Base-by-base conservation (phyloP, 2,329 filamentous ascomycete species). In the Phoma sp. region DNA sequence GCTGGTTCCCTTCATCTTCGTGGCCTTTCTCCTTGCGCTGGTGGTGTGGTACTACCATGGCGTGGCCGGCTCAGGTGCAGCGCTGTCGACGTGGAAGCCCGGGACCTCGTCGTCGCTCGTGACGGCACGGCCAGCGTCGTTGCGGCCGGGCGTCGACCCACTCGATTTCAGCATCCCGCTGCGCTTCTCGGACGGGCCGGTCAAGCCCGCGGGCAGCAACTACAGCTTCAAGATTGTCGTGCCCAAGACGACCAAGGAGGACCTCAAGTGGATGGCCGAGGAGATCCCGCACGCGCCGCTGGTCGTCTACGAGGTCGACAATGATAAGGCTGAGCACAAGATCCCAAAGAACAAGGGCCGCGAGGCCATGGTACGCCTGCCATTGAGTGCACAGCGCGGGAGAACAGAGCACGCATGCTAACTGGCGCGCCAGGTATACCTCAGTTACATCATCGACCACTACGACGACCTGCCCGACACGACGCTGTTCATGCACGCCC, bases 401-500 rank as follows among this genome's bases (percentile, higher is more conserved):
- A 55, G 7, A 32, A 7, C 22, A 29, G 27, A 29, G 27, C 6
- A 29, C 9, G 27, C 9, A 49, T 30, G 53, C 55, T 63, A 46
- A 61, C 30, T 6, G 6, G 23, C 7, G 14, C 44, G 32, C 36
- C 51, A 74, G 71, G 70, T 73, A 40, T 87, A 87, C 67, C 75
- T 87, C 42, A 83, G 82, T 38, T 87, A 84, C 69, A 82, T 87
- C 57, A 84, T 87, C 66, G 83, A 87, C 58, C 78, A 85, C 66
- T 88, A 87, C 69, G 75, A 86, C 38, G 71, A 79, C 10, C 77
- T 87, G 2, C 79, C 83, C 2, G 84, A 87, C 60, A 79, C 85
- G 18, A 75, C 80, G 38, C 78, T 86, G 44, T 87, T 87, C 71
- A 81, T 84, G 75, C 85, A 87, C 69, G 78, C 82, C 27, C 73